phyloP scores from a whole-genome alignment of 2,329 filamentous ascomycete species.

The Graphilbum fragrans region DNA sequence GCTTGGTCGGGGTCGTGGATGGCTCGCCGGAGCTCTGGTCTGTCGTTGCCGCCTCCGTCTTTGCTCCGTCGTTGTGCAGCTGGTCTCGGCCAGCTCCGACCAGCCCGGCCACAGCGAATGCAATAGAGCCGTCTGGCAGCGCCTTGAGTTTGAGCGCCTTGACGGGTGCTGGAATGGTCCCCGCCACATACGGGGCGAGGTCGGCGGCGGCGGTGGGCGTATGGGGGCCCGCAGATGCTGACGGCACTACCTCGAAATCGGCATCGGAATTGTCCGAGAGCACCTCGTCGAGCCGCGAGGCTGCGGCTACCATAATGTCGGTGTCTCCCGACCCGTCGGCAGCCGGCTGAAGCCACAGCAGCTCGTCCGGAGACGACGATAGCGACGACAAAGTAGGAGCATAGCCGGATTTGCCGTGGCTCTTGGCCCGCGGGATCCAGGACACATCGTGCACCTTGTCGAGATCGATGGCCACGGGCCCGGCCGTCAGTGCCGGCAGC shows the following conservation, averaged over 20 bases:
- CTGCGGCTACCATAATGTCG: conserved; percentile 17
- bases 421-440: conserved; percentile 21
- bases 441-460: conserved; percentile 18
- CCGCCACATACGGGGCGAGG: conserved; percentile 14
- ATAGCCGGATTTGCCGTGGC: conserved; percentile 5
- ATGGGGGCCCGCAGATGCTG: not conserved
- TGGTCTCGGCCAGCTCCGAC: conserved; percentile 17
- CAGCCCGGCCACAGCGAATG: conserved; percentile 22
- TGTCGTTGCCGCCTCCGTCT: not conserved
- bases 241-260: not conserved
- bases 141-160: conserved; percentile 19
- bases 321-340: conserved; percentile 16
- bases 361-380: too few relatives aligned
- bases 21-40: not conserved
- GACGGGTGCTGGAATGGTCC: conserved; percentile 20
- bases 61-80: conserved; percentile 20
- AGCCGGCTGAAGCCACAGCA: conserved; percentile 19
- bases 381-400: too few relatives aligned
- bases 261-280: not conserved
- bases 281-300: not conserved
- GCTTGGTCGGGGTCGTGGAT: conserved; percentile 10
- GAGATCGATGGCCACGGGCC: conserved; percentile 13
- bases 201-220: too few relatives aligned
- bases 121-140: conserved; percentile 21
- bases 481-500: not conserved